Conservation (phyloP, 2,329 filamentous ascomycete species). For the Salinomyces thailandicus region DNA sequence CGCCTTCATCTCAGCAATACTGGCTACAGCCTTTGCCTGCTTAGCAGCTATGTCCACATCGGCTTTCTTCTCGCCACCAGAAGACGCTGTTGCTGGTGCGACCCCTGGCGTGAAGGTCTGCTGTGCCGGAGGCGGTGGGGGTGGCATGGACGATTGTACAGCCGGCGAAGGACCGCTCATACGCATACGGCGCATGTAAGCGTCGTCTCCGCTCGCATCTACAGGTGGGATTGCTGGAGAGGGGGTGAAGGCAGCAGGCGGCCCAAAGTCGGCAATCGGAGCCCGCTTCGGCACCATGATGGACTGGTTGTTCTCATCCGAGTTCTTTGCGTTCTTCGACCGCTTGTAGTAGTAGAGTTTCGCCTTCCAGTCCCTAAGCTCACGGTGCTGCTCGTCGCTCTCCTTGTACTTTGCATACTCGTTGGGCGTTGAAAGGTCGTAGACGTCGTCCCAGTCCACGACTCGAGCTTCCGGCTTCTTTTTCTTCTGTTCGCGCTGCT, state of each 20-base stretch:
- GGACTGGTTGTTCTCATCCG: conserved; percentile 36
- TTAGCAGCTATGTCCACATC: conserved; percentile 17
- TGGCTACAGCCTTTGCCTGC: conserved; percentile 18
- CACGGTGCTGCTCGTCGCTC: conserved; percentile 71
- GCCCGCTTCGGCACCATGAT: conserved; percentile 28
- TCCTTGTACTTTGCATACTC: conserved; percentile 74
- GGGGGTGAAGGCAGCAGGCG: conserved; percentile 34
- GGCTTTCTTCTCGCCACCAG: not conserved
- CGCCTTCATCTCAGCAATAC: conserved; percentile 22
- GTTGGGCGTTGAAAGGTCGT: conserved; percentile 73
- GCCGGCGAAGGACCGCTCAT: conserved; percentile 32
- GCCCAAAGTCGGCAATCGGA: too few species aligned
- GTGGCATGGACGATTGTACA: conserved; percentile 4
- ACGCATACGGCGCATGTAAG: conserved; percentile 52
- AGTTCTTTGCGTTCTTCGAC: conserved; percentile 32
- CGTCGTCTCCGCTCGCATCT: conserved; percentile 58
- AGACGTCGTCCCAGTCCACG: conserved; percentile 77
- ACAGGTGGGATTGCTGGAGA: conserved; percentile 33
- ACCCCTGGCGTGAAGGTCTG: conserved; percentile 1
- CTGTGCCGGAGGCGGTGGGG: conserved; percentile 19
- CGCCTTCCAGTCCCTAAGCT: conserved; percentile 77
- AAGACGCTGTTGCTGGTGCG: not conserved
- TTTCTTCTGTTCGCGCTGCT: conserved; percentile 65
- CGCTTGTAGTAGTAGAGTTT: conserved; percentile 65
- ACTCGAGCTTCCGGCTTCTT: conserved; percentile 37